Conservation (phyloP, 305 asterid genomes). For the Striga hermonthica region DNA sequence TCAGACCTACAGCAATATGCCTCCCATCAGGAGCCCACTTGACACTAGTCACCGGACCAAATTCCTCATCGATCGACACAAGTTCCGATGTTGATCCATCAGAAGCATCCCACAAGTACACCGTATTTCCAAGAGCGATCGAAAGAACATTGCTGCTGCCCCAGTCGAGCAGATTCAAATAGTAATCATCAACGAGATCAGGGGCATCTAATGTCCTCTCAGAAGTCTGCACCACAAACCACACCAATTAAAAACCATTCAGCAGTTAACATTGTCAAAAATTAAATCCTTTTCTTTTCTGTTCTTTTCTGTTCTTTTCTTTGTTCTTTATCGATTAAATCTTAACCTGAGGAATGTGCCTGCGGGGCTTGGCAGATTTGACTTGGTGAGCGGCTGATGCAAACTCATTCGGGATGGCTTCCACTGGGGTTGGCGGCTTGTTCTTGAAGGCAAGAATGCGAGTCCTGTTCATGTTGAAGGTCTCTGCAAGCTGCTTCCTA, state of each 20-base stretch:
- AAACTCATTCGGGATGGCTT: slow-evolving; percentile 50
- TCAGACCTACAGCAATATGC: slow-evolving; percentile 46
- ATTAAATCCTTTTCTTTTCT: not conserved
- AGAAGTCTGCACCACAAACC: slow-evolving; percentile 50
- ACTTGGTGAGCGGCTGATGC: slow-evolving; percentile 41
- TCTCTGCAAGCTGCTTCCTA: slow-evolving; percentile 68
- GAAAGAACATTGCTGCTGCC: slow-evolving; percentile 74
- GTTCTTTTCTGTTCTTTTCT: no score
- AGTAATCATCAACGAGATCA: slow-evolving; percentile 71
- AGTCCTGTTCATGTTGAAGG: slow-evolving; percentile 69
- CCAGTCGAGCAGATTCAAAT: slow-evolving; percentile 73
- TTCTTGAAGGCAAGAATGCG: slow-evolving; percentile 71
- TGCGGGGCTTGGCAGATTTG: slow-evolving; percentile 54
- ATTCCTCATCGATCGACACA: slow-evolving; percentile 57
- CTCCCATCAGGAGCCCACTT: slow-evolving; percentile 55
- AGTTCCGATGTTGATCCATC: slow-evolving; percentile 62
- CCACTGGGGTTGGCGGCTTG: slow-evolving; percentile 66
- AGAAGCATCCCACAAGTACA: slow-evolving; percentile 73
- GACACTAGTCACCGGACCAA: slow-evolving; percentile 60
- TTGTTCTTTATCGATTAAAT: not conserved
- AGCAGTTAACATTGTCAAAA: not conserved
- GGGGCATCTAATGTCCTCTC: slow-evolving; percentile 84
- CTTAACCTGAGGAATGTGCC: slow-evolving; percentile 75
- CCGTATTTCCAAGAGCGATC: slow-evolving; percentile 65
- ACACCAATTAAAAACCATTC: not conserved